phyloP scores from a whole-genome alignment of 1,284 basidiomycete genomes.

The Cryptococcus depauperatus region DNA sequence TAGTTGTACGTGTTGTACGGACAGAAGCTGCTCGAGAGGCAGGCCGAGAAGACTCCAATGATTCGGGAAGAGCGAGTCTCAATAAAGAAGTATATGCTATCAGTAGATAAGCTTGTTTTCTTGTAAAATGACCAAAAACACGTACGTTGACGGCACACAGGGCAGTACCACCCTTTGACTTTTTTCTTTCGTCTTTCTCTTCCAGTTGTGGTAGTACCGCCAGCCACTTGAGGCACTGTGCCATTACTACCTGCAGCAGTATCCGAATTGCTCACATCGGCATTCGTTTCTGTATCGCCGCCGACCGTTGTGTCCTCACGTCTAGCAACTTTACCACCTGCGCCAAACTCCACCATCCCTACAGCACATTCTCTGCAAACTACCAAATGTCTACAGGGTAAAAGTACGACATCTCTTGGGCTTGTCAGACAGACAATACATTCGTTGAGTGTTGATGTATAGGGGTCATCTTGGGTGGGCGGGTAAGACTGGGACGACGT shows the following conservation, averaged over 20 bases:
- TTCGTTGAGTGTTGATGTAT: conserved; percentile 71
- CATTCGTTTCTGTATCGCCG: conserved; percentile 14
- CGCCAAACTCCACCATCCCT: conserved; percentile 91
- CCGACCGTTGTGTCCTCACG: conserved; percentile 38
- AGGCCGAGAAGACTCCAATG: conserved; percentile 18
- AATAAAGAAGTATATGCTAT: conserved; percentile 80
- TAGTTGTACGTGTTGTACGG: conserved; percentile 20
- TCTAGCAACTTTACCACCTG: conserved; percentile 70
- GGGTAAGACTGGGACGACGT: conserved; percentile 48
- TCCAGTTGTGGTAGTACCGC: conserved; percentile 37
- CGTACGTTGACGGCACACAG: conserved; percentile 84
- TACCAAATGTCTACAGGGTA: conserved; percentile 82
- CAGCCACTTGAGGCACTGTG: conserved; percentile 36
- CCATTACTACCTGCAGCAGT: conserved; percentile 12
- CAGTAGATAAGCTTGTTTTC: conserved; percentile 44
- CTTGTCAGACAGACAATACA: conserved; percentile 79
- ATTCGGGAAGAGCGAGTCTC: conserved; percentile 64
- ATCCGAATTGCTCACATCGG: conserved; percentile 21
- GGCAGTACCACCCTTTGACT: conserved; percentile 91
- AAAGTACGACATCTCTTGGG: conserved; percentile 76
- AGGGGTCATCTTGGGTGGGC: conserved; percentile 48
- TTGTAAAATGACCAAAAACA: conserved; percentile 50
- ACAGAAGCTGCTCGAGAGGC: conserved; percentile 17
- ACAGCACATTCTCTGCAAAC: conserved; percentile 85
- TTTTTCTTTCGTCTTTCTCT: conserved; percentile 66